Base-by-base conservation (phyloP, 495 filamentous ascomycete genomes). In the Neurospora sp. region DNA sequence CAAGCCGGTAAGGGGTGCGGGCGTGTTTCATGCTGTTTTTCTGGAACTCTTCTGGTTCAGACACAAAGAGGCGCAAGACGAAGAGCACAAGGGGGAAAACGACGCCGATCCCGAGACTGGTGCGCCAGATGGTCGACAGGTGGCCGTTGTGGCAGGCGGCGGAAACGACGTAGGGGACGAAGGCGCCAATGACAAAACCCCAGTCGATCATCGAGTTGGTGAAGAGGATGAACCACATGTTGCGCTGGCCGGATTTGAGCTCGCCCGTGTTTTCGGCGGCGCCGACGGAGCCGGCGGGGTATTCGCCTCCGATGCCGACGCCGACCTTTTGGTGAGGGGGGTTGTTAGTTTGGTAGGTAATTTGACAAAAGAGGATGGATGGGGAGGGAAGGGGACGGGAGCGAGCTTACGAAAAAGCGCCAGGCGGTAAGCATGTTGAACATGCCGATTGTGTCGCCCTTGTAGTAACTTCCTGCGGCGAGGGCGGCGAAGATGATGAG, bases 211-310 rank as follows among this genome's bases (percentile, higher is more conserved):
- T 90, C 41, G 92, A 87, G 82, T 97, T 97, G 61, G 94, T 98
- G 81, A 96, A 97, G 75, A 96, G 85, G 77, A 96, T 93, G 81
- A 97, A 98, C 93, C 93, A 97, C 27, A 90, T 87, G 76, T 97
- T 95, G 16, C 94, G 84, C 31, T 89, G 89, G n/a, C 94, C 94
- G 9, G 79, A 78, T 79, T 92, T 92, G 73, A 97, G 82, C 78
- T 97, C 93, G 20, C 92, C 92, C 0, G 90, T 93, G 38, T 90
- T 91, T 81, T 98, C 94, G 22, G 93, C 92, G 70, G 89, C 91
- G 0, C 91, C 91, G 5, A 97, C 94, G 70, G 89, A 92, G 6
- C 94, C 94, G 8, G 94, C 94, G 9, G 94, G 94, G 78, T 97
- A 97, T 79, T 98, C 94, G 71, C 94, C 84, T 9, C 89, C 89